phyloP scores from a whole-genome alignment of 805 yeast species.

The Yamadazyma sp. region DNA sequence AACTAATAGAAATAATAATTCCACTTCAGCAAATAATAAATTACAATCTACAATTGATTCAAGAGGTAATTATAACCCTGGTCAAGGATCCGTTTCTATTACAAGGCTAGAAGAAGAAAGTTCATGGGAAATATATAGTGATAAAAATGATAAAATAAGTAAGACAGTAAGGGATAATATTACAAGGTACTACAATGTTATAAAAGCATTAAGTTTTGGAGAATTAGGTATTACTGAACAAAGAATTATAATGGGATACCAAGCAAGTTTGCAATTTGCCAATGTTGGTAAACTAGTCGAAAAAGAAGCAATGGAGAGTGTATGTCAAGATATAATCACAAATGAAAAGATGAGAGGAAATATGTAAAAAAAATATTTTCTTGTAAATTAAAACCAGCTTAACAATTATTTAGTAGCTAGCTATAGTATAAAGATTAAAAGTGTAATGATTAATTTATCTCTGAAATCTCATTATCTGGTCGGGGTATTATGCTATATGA shows the following conservation, averaged over 20 bases:
- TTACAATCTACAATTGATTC: conserved; percentile 40
- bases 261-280: conserved; percentile 78
- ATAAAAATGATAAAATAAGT: conserved; percentile 75
- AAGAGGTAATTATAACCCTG: conserved; percentile 45
- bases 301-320: conserved; percentile 65
- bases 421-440: background rate
- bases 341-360: conserved; percentile 74
- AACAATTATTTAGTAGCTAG: background rate
- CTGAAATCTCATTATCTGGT: background rate
- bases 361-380: background rate
- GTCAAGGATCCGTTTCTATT: conserved; percentile 62
- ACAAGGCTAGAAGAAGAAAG: conserved; percentile 90
- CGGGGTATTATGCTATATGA: background rate
- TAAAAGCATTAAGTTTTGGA: conserved; percentile 75
- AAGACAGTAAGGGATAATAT: conserved; percentile 65
- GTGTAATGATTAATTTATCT: too few species aligned
- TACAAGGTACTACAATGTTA: conserved; percentile 79
- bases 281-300: conserved; percentile 68
- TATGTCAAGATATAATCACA: conserved; percentile 70
- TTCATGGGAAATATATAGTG: conserved; percentile 93
- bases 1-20: conserved; percentile 31
- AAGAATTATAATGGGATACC: conserved; percentile 78
- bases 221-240: conserved; percentile 86
- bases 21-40: conserved; percentile 25
- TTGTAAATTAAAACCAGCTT: background rate